Percentiles rank a stretch among this genome's conserved stretches.
These are phyloP conservation scores for Dothidotthia symphoricarpi DNA, from an alignment of 2,329 filamentous ascomycete species.

Conservation along the genomic window DNA sequence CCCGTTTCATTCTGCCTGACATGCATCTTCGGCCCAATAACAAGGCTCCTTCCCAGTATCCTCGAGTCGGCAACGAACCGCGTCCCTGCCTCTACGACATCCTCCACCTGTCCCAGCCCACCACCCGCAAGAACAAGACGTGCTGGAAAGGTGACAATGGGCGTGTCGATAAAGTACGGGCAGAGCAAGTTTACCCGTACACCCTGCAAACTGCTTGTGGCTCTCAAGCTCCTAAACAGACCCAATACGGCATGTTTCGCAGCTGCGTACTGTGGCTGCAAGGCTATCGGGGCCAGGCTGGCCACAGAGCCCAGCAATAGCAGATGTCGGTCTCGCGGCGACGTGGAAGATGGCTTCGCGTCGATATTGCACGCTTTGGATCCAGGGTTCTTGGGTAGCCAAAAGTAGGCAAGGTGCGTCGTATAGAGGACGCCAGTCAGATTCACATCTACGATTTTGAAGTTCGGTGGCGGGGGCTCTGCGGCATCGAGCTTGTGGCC, in stretches of 20 bases:
- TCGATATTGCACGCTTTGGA: conserved; percentile 39
- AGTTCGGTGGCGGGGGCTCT: conserved; percentile 51
- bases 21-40: conserved; percentile 57
- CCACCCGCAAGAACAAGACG: conserved; percentile 58
- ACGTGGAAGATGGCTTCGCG: conserved; percentile 24
- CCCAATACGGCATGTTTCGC: conserved; percentile 67
- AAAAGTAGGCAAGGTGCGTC: conserved; percentile 62
- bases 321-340: conserved; percentile 56
- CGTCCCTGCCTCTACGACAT: conserved; percentile 64
- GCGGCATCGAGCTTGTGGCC: conserved; percentile 48
- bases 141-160: conserved; percentile 53
- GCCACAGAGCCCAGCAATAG: conserved; percentile 64
- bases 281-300: conserved; percentile 46
- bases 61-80: conserved; percentile 59
- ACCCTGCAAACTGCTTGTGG: conserved; percentile 49
- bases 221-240: conserved; percentile 60
- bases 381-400: conserved; percentile 53
- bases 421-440: conserved; percentile 65
- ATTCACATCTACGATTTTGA: conserved; percentile 61
- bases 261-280: conserved; percentile 55
- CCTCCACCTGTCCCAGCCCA: conserved; percentile 53
- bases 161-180: conserved; percentile 66
- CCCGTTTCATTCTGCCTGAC: conserved; percentile 44
- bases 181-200: conserved; percentile 65
- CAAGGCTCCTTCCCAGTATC: conserved; percentile 58